Percentiles rank a stretch among this genome's conserved stretches.
Conservation (phyloP, 2,329 filamentous ascomycete genomes). For the Fusarium solani-melongenae region DNA sequence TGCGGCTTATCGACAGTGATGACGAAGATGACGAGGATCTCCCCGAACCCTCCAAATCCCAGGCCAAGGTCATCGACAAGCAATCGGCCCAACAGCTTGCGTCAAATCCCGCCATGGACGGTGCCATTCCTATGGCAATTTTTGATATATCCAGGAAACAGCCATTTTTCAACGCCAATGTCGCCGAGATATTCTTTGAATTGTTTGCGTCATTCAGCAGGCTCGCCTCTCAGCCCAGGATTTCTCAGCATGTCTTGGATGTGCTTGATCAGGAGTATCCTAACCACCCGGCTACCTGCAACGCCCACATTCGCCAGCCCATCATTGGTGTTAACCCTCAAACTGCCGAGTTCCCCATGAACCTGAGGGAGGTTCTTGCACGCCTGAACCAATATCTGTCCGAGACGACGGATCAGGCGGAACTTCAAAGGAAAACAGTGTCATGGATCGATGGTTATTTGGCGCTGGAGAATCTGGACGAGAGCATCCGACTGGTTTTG, state of each 20-base stretch:
- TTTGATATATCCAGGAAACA: conserved; percentile 89
- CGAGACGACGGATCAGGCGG: conserved; percentile 57
- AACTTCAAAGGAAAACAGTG: conserved; percentile 60
- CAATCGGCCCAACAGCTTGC: conserved; percentile 65
- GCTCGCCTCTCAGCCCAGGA: conserved; percentile 71
- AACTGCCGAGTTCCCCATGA: conserved; percentile 78
- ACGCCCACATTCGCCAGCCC: conserved; percentile 77
- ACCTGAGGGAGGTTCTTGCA: conserved; percentile 73
- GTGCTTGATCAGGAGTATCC: conserved; percentile 70
- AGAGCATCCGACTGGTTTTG: conserved; percentile 66
- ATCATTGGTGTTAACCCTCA: conserved; percentile 72
- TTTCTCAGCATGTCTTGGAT: conserved; percentile 80
- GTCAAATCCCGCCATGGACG: conserved; percentile 85
- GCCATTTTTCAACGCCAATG: conserved; percentile 71
- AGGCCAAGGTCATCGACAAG: conserved; percentile 59
- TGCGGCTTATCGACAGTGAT: conserved; percentile 57
- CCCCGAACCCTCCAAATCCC: conserved; percentile 56
- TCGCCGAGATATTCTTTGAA: conserved; percentile 83
- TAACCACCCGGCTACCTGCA: conserved; percentile 70
- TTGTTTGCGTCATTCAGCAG: conserved; percentile 78
- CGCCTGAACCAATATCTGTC: conserved; percentile 65
- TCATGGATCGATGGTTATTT: conserved; percentile 68
- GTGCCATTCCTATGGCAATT: conserved; percentile 93
- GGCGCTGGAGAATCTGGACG: conserved; percentile 61
- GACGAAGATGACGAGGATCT: conserved; percentile 58